A percentile compares a stretch with the other conserved stretches of the same genome.
Conservation (phyloP, 768 basidiomycete species). For the Tricholoma matsutake region DNA sequence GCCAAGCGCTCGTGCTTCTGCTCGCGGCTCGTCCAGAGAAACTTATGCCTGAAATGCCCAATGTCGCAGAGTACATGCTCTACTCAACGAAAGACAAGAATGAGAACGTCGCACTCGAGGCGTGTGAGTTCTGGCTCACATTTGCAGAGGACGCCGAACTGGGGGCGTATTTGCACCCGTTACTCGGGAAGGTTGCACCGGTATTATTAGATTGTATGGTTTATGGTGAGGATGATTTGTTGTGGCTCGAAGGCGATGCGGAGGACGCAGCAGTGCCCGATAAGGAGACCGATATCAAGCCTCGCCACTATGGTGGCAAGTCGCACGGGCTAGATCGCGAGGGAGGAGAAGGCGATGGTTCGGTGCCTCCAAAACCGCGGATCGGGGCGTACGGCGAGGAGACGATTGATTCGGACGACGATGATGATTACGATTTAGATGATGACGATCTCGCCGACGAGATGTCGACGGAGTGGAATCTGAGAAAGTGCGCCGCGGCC, state of each 20-base stretch:
- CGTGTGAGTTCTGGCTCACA: constrained; percentile 99
- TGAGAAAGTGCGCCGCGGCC: constrained; percentile 96
- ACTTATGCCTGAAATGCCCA: constrained; percentile 91
- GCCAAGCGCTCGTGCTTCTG: constrained; percentile 90
- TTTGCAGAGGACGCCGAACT: constrained; percentile 95
- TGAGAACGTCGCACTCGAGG: constrained; percentile 94
- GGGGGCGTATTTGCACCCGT: constrained; percentile 77
- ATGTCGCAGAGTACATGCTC: constrained; percentile 98
- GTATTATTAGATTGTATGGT: constrained; percentile 97
- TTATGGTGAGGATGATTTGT: constrained; percentile 93
- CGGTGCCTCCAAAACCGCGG: constrained; percentile 37
- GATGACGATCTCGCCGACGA: constrained; percentile 95
- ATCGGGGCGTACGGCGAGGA: constrained; percentile 78
- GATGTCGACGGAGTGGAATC: constrained; percentile 97
- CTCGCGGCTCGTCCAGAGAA: constrained; percentile 93
- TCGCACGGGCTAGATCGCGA: constrained; percentile 84
- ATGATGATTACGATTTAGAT: constrained; percentile 84
- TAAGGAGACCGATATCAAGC: constrained; percentile 94
- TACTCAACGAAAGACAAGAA: constrained; percentile 98
- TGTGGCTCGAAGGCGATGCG: constrained; percentile 89
- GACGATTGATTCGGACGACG: constrained; percentile 79
- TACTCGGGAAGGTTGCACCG: constrained; percentile 89
- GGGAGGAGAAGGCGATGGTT: constrained; percentile 29
- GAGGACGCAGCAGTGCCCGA: constrained; percentile 91
- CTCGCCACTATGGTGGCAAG: constrained; percentile 86